Evolutionary conservation across 352 stramenopile species (phyloP).

Genomic region (Globisporangium heterothallicum): DNA sequence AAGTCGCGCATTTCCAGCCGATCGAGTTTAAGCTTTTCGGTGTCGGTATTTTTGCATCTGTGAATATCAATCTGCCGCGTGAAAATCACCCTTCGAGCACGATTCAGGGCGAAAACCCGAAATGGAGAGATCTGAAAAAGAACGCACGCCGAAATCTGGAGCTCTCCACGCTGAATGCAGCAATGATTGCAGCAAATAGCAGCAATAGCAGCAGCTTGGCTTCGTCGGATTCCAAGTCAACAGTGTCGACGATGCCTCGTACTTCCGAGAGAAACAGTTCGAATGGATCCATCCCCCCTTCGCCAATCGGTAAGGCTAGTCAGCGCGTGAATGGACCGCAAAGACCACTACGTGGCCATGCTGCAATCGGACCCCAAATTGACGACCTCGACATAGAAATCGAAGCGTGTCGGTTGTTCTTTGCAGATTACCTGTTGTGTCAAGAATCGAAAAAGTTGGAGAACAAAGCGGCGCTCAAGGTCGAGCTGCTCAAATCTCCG

Average conservation of each 20-base stretch:
- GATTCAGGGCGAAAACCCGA: conserved; percentile 48
- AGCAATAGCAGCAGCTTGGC: conserved; percentile 8
- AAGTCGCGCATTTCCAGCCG: conserved; percentile 94
- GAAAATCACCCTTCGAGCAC: conserved; percentile 54
- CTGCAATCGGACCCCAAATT: conserved; percentile 16
- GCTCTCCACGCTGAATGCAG: conserved; percentile 20
- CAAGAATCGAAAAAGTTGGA: conserved; percentile 36
- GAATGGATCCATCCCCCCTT: conserved; percentile 20
- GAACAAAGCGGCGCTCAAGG: not conserved
- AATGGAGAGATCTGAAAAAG: conserved; percentile 76
- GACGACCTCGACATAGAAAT: conserved; percentile 79
- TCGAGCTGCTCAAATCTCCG: not conserved
- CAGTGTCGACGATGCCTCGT: conserved; percentile 31
- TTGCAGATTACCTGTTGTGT: conserved; percentile 73
- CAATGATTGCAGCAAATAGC: conserved; percentile 15
- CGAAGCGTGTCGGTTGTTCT: conserved; percentile 84
- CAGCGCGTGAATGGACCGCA: conserved; percentile 16
- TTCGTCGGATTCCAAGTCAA: conserved; percentile 50
- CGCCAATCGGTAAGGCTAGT: conserved; percentile 9
- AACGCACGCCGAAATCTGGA: conserved; percentile 38
- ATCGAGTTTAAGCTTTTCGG: conserved; percentile 88
- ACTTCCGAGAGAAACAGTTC: conserved; percentile 31
- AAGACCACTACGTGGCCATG: conserved; percentile 17
- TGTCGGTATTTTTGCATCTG: conserved; percentile 86
- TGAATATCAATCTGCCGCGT: conserved; percentile 87